A percentile compares a stretch with the other conserved stretches of the same genome.
Evolutionary conservation across 208 protist genomes (phyloP).

Genomic region (Acanthamoeba triangularis): DNA sequence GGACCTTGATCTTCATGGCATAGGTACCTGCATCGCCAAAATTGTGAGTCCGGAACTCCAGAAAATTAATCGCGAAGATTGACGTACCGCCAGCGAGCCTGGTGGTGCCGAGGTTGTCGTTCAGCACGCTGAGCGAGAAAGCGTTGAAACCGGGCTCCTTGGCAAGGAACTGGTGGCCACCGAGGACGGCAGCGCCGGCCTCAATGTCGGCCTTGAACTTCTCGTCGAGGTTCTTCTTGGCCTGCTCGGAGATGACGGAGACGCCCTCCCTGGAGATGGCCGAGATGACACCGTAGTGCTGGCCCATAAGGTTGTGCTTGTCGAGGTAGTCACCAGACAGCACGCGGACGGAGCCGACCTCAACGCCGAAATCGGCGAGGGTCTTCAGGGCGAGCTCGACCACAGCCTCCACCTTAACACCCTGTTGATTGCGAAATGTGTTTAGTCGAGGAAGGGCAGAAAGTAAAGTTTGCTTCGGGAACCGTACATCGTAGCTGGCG

Average conservation of each 20-base stretch:
- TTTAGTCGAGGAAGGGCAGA: neutral
- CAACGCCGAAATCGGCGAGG: constrained; percentile 74
- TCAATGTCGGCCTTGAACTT: constrained; percentile 76
- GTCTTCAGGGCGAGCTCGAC: constrained; percentile 76
- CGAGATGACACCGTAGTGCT: constrained; percentile 79
- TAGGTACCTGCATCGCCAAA: constrained; percentile 10
- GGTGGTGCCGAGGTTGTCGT: constrained; percentile 80
- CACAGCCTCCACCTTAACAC: constrained; percentile 69
- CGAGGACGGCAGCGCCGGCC: constrained; percentile 68
- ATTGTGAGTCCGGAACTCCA: neutral
- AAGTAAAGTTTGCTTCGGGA: neutral
- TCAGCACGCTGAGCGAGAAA: constrained; percentile 76
- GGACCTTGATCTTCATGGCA: constrained; percentile 76
- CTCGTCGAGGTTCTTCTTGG: constrained; percentile 77
- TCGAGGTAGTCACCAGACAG: constrained; percentile 73
- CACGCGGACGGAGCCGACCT: constrained; percentile 70
- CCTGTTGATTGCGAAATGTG: neutral
- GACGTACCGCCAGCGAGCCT: constrained; percentile 71
- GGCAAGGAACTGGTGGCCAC: constrained; percentile 76
- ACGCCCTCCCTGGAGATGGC: constrained; percentile 67
- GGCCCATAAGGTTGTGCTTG: constrained; percentile 74
- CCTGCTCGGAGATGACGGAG: constrained; percentile 66
- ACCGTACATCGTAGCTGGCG: constrained; percentile 52
- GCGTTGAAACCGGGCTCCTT: constrained; percentile 70
- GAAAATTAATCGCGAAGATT: neutral